phyloP scores from a whole-genome alignment of 331 rosid genomes.

The Erythrophleum ivorense region DNA sequence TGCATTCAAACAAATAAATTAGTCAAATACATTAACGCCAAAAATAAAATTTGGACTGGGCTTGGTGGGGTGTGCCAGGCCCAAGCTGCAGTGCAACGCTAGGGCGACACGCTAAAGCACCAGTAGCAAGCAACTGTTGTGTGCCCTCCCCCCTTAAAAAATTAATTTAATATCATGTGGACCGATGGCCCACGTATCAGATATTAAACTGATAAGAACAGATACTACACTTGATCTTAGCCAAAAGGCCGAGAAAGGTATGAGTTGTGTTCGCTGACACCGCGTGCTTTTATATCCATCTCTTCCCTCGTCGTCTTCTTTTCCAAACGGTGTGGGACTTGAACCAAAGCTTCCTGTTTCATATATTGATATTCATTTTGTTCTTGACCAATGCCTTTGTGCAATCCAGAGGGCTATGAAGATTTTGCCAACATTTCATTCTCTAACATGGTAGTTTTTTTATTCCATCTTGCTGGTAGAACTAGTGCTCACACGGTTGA shows the following conservation, averaged over 20 bases:
- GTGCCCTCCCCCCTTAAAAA: background rate
- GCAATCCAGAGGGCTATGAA: no score
- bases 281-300: background rate
- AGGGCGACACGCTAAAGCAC: background rate
- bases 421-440: no score
- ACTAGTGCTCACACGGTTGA: no score
- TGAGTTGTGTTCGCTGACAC: background rate
- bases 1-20: no score
- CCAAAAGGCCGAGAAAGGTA: slow-evolving; percentile 41
- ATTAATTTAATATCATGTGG: background rate
- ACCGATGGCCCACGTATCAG: no score
- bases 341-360: background rate
- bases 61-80: slow-evolving; percentile 29
- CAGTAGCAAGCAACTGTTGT: background rate
- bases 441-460: no score
- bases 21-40: no score
- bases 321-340: background rate
- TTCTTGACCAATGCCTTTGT: background rate
- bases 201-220: no score
- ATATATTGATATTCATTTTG: background rate
- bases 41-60: no score
- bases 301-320: background rate
- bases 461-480: no score
- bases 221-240: slow-evolving; percentile 31
- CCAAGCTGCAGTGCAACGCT: slow-evolving; percentile 8